Percentiles rank a stretch among this genome's conserved stretches.
Conservation (phyloP, 176 grass and related monocot species). For the Avena eriantha region DNA sequence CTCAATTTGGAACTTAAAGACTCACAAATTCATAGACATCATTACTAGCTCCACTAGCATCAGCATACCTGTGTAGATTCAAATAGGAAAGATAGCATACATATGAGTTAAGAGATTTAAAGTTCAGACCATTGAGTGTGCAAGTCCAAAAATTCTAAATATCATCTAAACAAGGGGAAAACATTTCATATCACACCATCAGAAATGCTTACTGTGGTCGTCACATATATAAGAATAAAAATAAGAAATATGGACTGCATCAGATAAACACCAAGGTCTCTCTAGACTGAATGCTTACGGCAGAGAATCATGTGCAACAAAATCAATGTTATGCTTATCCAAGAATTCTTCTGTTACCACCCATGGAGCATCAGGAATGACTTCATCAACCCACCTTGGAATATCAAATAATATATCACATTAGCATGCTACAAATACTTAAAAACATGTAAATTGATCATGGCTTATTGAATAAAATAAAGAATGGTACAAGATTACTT, state of each 20-base stretch:
- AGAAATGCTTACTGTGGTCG: not conserved
- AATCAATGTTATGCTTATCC: conserved; percentile 88
- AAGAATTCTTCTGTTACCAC: conserved; percentile 86
- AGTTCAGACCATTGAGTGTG: conserved; percentile 28
- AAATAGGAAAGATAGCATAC: conserved; percentile 38
- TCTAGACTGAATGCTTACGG: conserved; percentile 68
- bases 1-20: conserved; percentile 42
- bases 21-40: conserved; percentile 98
- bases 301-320: conserved; percentile 85
- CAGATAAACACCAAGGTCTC: conserved; percentile 19
- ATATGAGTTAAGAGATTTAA: conserved; percentile 30
- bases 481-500: conserved; percentile 57
- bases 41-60: conserved; percentile 89
- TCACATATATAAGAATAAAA: not conserved
- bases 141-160: conserved; percentile 11
- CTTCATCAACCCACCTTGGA: conserved; percentile 90
- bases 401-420: conserved; percentile 34
- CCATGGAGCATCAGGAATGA: conserved; percentile 96
- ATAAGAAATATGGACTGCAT: conserved; percentile 3
- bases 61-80: conserved; percentile 78
- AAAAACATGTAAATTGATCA: not conserved
- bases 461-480: conserved; percentile 3
- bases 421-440: conserved; percentile 6
- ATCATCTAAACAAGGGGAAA: conserved; percentile 13
- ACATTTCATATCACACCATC: not conserved